Base-by-base conservation (phyloP, 2,329 filamentous ascomycete genomes). In the Botrytis hyacinthi region DNA sequence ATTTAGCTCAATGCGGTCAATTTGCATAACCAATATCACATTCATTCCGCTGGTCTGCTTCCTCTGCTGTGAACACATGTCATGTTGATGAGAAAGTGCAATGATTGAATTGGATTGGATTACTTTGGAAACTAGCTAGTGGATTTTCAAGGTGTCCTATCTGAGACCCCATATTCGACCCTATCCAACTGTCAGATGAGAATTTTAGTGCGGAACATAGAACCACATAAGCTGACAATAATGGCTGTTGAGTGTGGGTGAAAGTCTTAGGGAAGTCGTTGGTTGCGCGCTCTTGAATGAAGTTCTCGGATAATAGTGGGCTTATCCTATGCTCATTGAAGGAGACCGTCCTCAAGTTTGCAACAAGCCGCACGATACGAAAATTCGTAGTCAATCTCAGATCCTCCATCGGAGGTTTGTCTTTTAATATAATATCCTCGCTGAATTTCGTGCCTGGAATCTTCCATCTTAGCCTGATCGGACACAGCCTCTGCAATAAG, bases 401-500 rank as follows among this genome's bases (percentile, higher is more conserved):
- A 54, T 12, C 9, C 26, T n/a, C 26, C 48, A 54, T n/a, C 26
- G 26, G 48, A 12, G 4, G 26, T 54, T 12, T 54, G 26, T n/a
- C 26, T 54, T 16, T n/a, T n/a, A 16, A 54, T n/a, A 16, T 54
- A 16, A 54, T 54, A 54, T 7, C 26, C 48, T 51, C 12, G 48
- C 26, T n/a, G 48, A 26, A 51, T 51, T 16, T 1, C 1, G 4
- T 4, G 1, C 26, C 48, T n/a, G 48, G 10, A 3, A n/a, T 0
- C 0, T n/a, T n/a, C 48, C 48, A 51, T n/a, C 10, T 14, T 2
- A 51, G 48, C 26, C 48, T 14, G 12, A n/a, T 54, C 5, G 26
- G 0, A 1, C 5, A n/a, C 12, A 54, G 48, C 46, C 7, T 48
- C 46, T 10, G 2, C 0, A 10, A 26, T 26, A 26, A 1, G 3